Conservation (phyloP, 345 rosid genomes). For the Pugionium cornutum region DNA sequence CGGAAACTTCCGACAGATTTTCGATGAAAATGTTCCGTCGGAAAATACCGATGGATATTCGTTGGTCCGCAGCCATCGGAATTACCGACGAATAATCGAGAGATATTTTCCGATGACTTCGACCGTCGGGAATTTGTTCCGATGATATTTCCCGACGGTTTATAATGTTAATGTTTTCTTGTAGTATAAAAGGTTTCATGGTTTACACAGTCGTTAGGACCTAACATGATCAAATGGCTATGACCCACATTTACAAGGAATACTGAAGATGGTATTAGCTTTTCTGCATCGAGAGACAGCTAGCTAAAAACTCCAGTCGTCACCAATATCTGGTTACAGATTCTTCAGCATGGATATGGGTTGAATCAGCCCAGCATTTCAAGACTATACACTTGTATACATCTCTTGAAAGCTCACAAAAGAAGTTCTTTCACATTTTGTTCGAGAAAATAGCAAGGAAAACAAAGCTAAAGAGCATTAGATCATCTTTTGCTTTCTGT, state of each 20-base stretch:
- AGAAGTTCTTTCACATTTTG: no score
- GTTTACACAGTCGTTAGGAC: slow-evolving; percentile 67
- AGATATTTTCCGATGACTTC: no score
- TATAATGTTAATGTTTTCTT: no score
- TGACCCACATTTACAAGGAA: slow-evolving; percentile 60
- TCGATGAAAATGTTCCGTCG: no score
- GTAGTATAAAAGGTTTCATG: slow-evolving; percentile 12
- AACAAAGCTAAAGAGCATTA: not conserved
- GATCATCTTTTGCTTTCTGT: no score
- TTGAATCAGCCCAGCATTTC: slow-evolving; percentile 13
- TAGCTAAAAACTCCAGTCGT: slow-evolving; percentile 24
- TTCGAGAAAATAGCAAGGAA: no score
- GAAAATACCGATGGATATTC: no score
- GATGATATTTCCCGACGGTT: no score
- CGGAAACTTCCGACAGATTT: no score
- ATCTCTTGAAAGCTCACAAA: slow-evolving; percentile 19
- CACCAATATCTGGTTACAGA: not conserved
- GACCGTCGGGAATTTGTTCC: no score
- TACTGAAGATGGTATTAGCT: slow-evolving; percentile 64
- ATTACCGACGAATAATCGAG: no score
- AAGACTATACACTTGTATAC: slow-evolving; percentile 31
- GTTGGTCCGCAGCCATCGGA: no score
- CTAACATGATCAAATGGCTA: slow-evolving; percentile 73
- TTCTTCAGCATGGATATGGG: not conserved
- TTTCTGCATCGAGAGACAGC: slow-evolving; percentile 54